Percentiles rank a stretch among this genome's conserved stretches.
These are phyloP conservation scores for Aspergillus steynii DNA, from an alignment of 495 filamentous ascomycete genomes.

Conservation along the genomic window DNA sequence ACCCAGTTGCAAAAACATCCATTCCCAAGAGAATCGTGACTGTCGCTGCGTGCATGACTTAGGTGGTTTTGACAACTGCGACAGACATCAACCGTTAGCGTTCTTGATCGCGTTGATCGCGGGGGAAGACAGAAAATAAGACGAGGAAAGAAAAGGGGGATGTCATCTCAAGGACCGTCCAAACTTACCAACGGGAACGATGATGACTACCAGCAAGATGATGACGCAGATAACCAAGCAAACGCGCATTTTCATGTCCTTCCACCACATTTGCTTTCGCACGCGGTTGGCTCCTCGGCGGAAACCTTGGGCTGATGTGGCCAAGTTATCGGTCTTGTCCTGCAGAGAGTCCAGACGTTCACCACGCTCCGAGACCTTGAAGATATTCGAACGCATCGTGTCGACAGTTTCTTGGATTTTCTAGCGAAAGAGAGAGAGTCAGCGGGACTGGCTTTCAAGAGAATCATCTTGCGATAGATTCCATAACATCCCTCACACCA, in stretches of 20 bases:
- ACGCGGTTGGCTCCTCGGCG: slow-evolving; percentile 93
- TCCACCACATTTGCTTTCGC: slow-evolving; percentile 92
- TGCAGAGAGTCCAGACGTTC: slow-evolving; percentile 85
- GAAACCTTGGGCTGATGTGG: slow-evolving; percentile 87
- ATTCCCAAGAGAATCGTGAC: slow-evolving; percentile 34
- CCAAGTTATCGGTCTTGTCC: slow-evolving; percentile 94
- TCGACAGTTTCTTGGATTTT: slow-evolving; percentile 95
- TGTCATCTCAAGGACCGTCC: not conserved
- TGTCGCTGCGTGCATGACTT: slow-evolving; percentile 26
- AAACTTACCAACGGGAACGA: slow-evolving; percentile 77
- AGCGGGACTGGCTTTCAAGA: slow-evolving; percentile 5
- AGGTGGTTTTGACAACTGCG: slow-evolving; percentile 37
- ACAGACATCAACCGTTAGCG: slow-evolving; percentile 18
- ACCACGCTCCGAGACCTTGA: slow-evolving; percentile 89
- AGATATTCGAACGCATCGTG: slow-evolving; percentile 93
- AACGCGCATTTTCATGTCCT: slow-evolving; percentile 99
- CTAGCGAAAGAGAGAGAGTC: slow-evolving; percentile 46
- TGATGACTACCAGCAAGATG: slow-evolving; percentile 85
- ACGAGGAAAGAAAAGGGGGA: slow-evolving; percentile 7
- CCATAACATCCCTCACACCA: not conserved
- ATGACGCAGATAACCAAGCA: slow-evolving; percentile 88
- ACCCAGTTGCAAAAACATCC: slow-evolving; percentile 31
- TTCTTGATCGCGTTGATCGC: slow-evolving; percentile 2
- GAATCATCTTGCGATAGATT: not conserved
- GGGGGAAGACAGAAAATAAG: not conserved